phyloP scores from a whole-genome alignment of 495 filamentous ascomycete genomes.

The Aspergillus wentii region DNA sequence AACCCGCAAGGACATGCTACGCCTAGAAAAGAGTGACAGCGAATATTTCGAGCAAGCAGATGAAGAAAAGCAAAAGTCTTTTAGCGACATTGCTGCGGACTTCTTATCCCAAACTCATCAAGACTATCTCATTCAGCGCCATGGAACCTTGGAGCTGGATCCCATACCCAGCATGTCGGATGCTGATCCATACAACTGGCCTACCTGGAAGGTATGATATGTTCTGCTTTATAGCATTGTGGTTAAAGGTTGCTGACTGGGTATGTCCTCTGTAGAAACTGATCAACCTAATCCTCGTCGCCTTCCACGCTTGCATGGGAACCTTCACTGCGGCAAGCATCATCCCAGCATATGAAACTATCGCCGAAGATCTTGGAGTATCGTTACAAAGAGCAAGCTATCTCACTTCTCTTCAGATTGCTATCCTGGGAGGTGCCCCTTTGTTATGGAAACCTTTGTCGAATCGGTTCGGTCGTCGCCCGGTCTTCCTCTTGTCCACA shows the following conservation, averaged over 20 bases:
- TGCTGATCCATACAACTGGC: slow-evolving; percentile 53
- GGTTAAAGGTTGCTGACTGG: neutral
- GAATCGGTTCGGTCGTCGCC: slow-evolving; percentile 49
- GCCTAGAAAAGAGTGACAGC: slow-evolving; percentile 1
- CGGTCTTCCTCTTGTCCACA: slow-evolving; percentile 46
- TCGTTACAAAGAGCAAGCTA: slow-evolving; percentile 46
- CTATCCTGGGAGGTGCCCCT: slow-evolving; percentile 45
- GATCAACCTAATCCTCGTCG: slow-evolving; percentile 47
- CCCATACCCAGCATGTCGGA: slow-evolving; percentile 41
- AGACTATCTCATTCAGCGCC: slow-evolving; percentile 4
- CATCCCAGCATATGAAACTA: slow-evolving; percentile 46
- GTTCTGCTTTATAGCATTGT: neutral
- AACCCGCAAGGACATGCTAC: no score
- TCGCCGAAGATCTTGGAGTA: slow-evolving; percentile 40
- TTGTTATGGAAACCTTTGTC: slow-evolving; percentile 51
- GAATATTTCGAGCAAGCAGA: slow-evolving; percentile 4
- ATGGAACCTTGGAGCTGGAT: slow-evolving; percentile 43
- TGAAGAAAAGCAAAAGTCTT: neutral
- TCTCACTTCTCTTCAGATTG: slow-evolving; percentile 47
- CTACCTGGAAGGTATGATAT: slow-evolving; percentile 29
- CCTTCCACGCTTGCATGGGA: slow-evolving; percentile 52
- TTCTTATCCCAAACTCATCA: slow-evolving; percentile 2
- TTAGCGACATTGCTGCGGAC: neutral
- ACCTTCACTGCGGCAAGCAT: slow-evolving; percentile 51
- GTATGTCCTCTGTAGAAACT: slow-evolving; percentile 39